Conservation (phyloP, 768 basidiomycete genomes). For the Inosperma sp. region DNA sequence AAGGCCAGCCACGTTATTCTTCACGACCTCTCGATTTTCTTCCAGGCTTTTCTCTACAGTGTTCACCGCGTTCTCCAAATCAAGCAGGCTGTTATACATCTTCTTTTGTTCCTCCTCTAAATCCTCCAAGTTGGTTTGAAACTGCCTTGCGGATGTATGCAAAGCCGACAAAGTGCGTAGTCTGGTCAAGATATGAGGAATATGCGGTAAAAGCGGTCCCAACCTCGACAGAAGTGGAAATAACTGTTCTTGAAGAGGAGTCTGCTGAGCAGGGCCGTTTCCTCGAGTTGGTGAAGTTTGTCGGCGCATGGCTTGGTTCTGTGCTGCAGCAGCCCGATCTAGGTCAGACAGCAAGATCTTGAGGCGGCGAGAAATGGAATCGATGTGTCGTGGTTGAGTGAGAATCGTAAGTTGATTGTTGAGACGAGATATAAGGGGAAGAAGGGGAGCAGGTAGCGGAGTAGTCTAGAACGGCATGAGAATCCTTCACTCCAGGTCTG, state of each 20-base stretch:
- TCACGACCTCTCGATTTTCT: conserved; percentile 66
- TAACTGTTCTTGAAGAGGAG: conserved; percentile 50
- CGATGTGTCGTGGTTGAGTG: conserved; percentile 93
- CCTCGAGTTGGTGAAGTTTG: conserved; percentile 37
- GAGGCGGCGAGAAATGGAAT: conserved; percentile 89
- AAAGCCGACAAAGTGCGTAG: conserved; percentile 78
- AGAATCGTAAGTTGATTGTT: conserved; percentile 83
- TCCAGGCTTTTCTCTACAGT: conserved; percentile 73
- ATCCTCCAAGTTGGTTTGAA: conserved; percentile 58
- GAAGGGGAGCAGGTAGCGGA: conserved; percentile 72
- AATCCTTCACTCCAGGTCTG: not conserved
- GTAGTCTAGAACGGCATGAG: conserved; percentile 44
- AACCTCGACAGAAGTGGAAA: conserved; percentile 67
- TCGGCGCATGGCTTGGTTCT: conserved; percentile 42
- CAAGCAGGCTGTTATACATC: conserved; percentile 56
- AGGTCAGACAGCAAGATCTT: conserved; percentile 91
- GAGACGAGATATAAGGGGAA: conserved; percentile 75
- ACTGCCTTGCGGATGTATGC: conserved; percentile 77
- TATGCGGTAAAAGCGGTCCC: conserved; percentile 69
- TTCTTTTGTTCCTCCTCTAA: conserved; percentile 73
- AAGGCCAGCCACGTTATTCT: conserved; percentile 68
- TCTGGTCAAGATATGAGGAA: conserved; percentile 86
- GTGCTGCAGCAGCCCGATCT: conserved; percentile 66
- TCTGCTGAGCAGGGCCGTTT: conserved; percentile 23
- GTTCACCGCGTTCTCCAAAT: conserved; percentile 62